Conservation (phyloP, 2,329 filamentous ascomycete species). For the Cryphonectria radicalis region DNA sequence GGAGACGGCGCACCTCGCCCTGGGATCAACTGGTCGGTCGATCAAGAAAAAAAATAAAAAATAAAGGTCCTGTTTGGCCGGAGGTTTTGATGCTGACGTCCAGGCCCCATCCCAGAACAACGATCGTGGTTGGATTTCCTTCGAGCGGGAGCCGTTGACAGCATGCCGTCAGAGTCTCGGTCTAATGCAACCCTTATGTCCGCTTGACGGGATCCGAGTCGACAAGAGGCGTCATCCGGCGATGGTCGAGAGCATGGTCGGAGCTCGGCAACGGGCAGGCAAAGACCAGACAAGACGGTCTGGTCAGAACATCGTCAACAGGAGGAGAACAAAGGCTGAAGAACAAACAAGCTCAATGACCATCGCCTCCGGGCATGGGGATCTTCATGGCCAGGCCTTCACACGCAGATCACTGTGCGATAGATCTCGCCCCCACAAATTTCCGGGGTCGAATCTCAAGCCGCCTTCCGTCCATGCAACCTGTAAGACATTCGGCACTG, state of each 20-base stretch:
- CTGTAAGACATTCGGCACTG: constrained; percentile 14
- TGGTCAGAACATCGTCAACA: constrained; percentile 6
- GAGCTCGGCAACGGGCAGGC: constrained; percentile 8
- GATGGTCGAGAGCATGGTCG: constrained; percentile 4
- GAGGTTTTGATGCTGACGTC: constrained; percentile 17
- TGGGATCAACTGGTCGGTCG: constrained; percentile 15
- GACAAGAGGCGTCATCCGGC: constrained; percentile 13
- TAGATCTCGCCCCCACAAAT: constrained; percentile 6
- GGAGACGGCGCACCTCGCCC: constrained; percentile 15
- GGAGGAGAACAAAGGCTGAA: background rate
- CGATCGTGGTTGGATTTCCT: constrained; percentile 10
- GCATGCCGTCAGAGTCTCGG: constrained; percentile 21
- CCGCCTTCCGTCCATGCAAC: constrained; percentile 12
- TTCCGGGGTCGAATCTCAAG: constrained; percentile 10
- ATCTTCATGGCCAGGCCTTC: constrained; percentile 16
- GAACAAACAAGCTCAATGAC: constrained; percentile 8
- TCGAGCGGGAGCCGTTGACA: constrained; percentile 3
- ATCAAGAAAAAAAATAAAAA: background rate
- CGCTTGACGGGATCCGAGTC: background rate
- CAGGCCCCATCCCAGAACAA: constrained; percentile 1
- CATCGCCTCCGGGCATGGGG: background rate
- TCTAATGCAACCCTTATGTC: constrained; percentile 16
- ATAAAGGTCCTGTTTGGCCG: background rate
- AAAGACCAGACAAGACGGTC: constrained; percentile 13
- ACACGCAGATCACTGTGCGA: constrained; percentile 7